phyloP scores from a whole-genome alignment of 345 rosid genomes.

The Linum usitatissimum region DNA sequence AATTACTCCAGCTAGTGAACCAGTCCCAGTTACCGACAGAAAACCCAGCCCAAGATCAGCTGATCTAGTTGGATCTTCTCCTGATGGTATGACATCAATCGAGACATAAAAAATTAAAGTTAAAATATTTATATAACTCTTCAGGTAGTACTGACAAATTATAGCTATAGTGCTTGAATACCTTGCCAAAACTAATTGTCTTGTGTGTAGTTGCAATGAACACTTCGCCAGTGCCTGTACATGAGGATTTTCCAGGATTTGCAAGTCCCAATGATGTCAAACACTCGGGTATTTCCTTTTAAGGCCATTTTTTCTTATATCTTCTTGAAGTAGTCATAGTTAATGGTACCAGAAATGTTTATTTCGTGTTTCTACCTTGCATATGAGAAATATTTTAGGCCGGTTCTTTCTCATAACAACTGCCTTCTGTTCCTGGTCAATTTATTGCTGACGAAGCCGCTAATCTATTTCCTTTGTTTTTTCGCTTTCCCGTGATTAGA shows the following conservation, averaged over 20 bases:
- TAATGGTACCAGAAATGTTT: not conserved
- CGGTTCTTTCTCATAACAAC: not conserved
- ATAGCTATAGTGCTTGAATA: conserved; percentile 22
- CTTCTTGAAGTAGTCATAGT: not conserved
- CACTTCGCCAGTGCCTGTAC: conserved; percentile 21
- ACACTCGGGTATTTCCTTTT: conserved; percentile 39
- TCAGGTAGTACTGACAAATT: conserved; percentile 24
- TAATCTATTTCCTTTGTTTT: not conserved
- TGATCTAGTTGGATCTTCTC: conserved; percentile 30
- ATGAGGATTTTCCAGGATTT: conserved; percentile 68
- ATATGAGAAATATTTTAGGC: not conserved
- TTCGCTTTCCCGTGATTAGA: not conserved
- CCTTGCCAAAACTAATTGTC: conserved; percentile 23
- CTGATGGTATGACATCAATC: conserved; percentile 17
- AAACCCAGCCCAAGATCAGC: conserved; percentile 29
- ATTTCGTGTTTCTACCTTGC: not conserved
- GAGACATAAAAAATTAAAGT: not conserved
- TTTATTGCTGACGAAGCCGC: not conserved
- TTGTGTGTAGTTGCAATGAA: conserved; percentile 28
- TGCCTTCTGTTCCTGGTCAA: not conserved
- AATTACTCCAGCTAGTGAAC: conserved; percentile 25
- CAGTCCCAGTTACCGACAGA: conserved; percentile 37
- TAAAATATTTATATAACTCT: conserved; percentile 12
- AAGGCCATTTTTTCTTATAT: not conserved
- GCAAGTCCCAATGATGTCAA: conserved; percentile 45